A percentile compares a stretch with the other conserved stretches of the same genome.
Conservation (phyloP, 1,139 yeast species). For the Kodamaea sp. region DNA sequence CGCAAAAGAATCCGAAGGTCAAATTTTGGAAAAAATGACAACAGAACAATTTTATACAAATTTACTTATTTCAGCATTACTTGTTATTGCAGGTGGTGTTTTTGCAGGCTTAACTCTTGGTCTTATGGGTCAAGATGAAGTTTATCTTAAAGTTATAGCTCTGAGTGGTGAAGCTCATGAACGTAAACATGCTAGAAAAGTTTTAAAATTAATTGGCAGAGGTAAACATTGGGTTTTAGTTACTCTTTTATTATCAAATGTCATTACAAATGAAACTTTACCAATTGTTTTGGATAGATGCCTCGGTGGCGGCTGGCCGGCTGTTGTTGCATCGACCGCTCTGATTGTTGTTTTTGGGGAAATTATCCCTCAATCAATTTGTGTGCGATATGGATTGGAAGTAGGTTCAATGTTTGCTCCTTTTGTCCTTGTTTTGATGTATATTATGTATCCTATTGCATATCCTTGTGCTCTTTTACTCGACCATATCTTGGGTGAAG, state of each 20-base stretch:
- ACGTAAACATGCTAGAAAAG: slow-evolving; percentile 68
- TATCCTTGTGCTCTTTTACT: slow-evolving; percentile 82
- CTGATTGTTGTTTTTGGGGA: slow-evolving; percentile 95
- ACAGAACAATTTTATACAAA: slow-evolving; percentile 50
- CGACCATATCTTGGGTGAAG: slow-evolving; percentile 86
- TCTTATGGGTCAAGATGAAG: slow-evolving; percentile 97
- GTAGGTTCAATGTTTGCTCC: slow-evolving; percentile 92
- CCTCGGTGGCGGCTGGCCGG: slow-evolving; percentile 97
- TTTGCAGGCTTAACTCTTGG: slow-evolving; percentile 95
- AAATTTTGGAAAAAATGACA: slow-evolving; percentile 20
- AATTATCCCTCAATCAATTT: slow-evolving; percentile 89
- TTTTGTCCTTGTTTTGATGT: slow-evolving; percentile 81
- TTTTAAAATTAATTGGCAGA: slow-evolving; percentile 63
- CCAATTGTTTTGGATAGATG: slow-evolving; percentile 92
- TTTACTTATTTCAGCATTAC: slow-evolving; percentile 54
- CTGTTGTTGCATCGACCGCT: slow-evolving; percentile 88
- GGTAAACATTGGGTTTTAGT: slow-evolving; percentile 99
- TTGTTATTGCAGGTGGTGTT: slow-evolving; percentile 88
- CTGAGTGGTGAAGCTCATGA: slow-evolving; percentile 58
- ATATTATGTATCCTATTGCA: slow-evolving; percentile 86
- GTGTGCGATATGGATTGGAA: slow-evolving; percentile 88
- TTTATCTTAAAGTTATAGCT: slow-evolving; percentile 71
- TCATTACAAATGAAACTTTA: slow-evolving; percentile 90
- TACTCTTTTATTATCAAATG: slow-evolving; percentile 79
- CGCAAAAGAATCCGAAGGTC: slow-evolving; percentile 4